A percentile compares a stretch with the other conserved stretches of the same genome.
These are phyloP conservation scores for Ambrosia artemisiifolia DNA, from an alignment of 129 eudicot genomes.

Conservation along the genomic window DNA sequence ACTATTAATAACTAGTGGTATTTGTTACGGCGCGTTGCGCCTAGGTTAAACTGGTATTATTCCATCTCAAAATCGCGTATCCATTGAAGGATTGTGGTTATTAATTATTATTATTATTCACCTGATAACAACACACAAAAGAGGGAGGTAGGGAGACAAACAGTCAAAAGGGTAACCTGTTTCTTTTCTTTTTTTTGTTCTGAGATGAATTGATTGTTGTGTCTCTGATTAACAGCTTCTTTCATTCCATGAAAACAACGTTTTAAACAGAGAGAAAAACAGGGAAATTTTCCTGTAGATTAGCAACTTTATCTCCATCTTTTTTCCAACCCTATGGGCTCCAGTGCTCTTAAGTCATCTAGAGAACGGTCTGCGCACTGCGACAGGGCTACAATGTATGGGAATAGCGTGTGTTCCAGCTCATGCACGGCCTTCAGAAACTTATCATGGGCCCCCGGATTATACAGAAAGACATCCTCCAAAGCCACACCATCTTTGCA, in stretches of 20 bases:
- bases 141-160: background rate
- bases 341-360: too few species aligned
- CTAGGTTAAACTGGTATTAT: too few species aligned
- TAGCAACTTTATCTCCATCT: background rate
- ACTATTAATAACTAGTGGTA: too few species aligned
- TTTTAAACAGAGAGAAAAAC: background rate
- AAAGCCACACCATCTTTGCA: background rate
- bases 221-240: slow-evolving; percentile 5
- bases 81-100: background rate
- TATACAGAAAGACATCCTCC: too few species aligned
- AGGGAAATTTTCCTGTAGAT: slow-evolving; percentile 18
- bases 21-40: too few species aligned
- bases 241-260: background rate
- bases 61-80: too few species aligned
- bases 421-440: too few species aligned
- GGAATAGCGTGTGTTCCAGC: too few species aligned
- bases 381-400: too few species aligned
- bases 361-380: too few species aligned
- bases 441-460: too few species aligned
- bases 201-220: background rate
- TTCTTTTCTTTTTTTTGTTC: background rate
- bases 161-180: slow-evolving; percentile 18
- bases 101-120: background rate
- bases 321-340: too few species aligned
- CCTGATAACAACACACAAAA: slow-evolving; percentile 5